Evolutionary conservation across 176 grass and related monocot genomes (phyloP).

Genomic region (Dactylis glomerata): DNA sequence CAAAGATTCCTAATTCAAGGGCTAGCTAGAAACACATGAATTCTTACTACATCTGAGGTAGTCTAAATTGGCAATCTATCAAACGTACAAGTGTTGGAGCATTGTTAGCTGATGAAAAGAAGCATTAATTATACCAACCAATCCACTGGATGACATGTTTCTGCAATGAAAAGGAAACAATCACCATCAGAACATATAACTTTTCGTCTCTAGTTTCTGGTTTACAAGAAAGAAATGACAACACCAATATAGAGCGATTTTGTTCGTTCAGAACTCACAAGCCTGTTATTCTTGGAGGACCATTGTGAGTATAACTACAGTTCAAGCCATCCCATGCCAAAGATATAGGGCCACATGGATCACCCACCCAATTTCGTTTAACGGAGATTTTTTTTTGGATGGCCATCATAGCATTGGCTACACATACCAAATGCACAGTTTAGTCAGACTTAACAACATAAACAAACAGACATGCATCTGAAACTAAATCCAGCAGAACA

Average conservation of each 20-base stretch:
- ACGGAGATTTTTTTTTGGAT: not conserved
- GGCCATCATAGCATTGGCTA: not conserved
- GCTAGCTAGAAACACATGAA: not conserved
- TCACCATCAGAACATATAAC: not conserved
- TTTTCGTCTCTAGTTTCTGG: not conserved
- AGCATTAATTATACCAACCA: constrained; percentile 31
- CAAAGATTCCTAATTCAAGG: not conserved
- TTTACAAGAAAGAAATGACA: not conserved
- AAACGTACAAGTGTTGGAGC: constrained; percentile 35
- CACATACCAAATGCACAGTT: not conserved
- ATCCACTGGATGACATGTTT: constrained; percentile 38
- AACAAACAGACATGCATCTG: not conserved
- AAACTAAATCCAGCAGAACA: not conserved
- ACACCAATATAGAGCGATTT: not conserved
- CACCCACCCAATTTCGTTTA: not conserved
- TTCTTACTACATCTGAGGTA: not conserved
- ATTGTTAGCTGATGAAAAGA: constrained; percentile 29
- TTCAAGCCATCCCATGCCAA: constrained; percentile 30
- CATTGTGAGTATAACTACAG: constrained; percentile 1
- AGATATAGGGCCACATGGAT: not conserved
- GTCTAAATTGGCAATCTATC: not conserved
- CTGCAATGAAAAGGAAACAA: constrained; percentile 17
- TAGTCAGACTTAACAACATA: not conserved
- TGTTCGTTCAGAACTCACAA: not conserved
- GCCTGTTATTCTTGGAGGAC: not conserved